Evolutionary conservation across 148 eudicot species (phyloP).

Genomic region (Rhododendron kiyosumense): DNA sequence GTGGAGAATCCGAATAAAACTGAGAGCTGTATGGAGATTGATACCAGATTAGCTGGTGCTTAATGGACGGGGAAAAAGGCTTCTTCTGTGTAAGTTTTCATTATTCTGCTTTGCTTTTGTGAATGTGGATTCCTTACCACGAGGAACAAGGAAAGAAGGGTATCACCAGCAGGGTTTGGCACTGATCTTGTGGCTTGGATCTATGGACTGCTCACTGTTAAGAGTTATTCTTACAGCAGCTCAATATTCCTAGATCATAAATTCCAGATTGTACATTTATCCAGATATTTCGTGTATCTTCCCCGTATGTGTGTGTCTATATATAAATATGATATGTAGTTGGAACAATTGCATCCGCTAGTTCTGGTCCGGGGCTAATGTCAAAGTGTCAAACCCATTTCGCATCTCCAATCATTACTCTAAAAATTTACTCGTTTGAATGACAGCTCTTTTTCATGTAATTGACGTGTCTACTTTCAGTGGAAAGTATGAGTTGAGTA

Average conservation of each 20-base stretch:
- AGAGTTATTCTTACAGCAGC: background rate
- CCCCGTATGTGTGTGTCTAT: background rate
- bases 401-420: background rate
- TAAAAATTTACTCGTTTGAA: background rate
- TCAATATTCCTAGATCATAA: background rate
- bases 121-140: conserved; percentile 51
- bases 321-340: background rate
- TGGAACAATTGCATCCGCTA: background rate
- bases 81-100: conserved; percentile 33
- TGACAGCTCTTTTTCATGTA: background rate
- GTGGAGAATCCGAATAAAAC: conserved; percentile 23
- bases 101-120: conserved; percentile 32
- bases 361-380: background rate
- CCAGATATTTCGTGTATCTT: background rate
- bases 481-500: background rate
- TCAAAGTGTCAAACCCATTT: background rate
- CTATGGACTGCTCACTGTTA: background rate
- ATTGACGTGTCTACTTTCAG: background rate
- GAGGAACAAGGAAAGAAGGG: conserved; percentile 60
- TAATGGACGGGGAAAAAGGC: background rate
- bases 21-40: background rate
- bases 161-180: conserved; percentile 9
- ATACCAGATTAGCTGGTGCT: background rate
- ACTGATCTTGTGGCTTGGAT: background rate
- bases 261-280: background rate